Evolutionary conservation across 768 basidiomycete genomes (phyloP).

Genomic region (Termitomyces sp.): DNA sequence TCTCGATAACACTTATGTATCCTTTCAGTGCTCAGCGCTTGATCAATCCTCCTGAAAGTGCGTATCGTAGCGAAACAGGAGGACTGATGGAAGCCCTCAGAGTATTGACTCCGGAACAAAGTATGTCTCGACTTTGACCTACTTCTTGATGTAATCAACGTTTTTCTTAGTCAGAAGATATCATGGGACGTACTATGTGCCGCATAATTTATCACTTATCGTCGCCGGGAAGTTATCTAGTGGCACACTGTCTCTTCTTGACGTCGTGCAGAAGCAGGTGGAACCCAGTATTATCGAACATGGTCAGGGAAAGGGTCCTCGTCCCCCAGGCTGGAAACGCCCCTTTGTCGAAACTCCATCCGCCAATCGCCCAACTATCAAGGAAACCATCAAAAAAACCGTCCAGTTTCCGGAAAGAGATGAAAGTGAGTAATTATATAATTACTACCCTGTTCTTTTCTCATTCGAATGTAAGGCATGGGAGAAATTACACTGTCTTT

Average conservation of each 20-base stretch:
- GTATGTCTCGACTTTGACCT: slow-evolving; percentile 37
- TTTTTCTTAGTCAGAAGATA: slow-evolving; percentile 73
- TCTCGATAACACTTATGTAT: not conserved
- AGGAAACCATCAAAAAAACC: slow-evolving; percentile 50
- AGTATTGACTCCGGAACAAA: slow-evolving; percentile 82
- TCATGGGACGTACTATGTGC: slow-evolving; percentile 86
- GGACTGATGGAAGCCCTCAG: slow-evolving; percentile 92
- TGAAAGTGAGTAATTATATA: slow-evolving; percentile 52
- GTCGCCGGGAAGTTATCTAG: slow-evolving; percentile 84
- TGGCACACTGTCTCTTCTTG: slow-evolving; percentile 71
- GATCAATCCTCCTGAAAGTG: slow-evolving; percentile 80
- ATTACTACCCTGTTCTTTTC: not conserved
- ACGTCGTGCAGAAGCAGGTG: slow-evolving; percentile 77
- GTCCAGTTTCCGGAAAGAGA: slow-evolving; percentile 97
- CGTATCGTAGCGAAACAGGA: slow-evolving; percentile 94
- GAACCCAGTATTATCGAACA: slow-evolving; percentile 82
- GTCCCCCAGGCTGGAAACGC: slow-evolving; percentile 83
- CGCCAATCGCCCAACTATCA: slow-evolving; percentile 52
- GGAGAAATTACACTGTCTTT: slow-evolving; percentile 82
- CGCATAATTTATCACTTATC: slow-evolving; percentile 89
- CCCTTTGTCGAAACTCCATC: slow-evolving; percentile 91
- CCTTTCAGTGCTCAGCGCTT: slow-evolving; percentile 49
- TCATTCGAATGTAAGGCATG: slow-evolving; percentile 37
- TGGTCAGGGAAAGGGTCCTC: slow-evolving; percentile 64
- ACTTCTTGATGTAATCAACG: slow-evolving; percentile 3